These are phyloP conservation scores for Edhazardia aedis DNA, from an alignment of 371 early-diverging fungal genomes.

Conservation along the genomic window DNA sequence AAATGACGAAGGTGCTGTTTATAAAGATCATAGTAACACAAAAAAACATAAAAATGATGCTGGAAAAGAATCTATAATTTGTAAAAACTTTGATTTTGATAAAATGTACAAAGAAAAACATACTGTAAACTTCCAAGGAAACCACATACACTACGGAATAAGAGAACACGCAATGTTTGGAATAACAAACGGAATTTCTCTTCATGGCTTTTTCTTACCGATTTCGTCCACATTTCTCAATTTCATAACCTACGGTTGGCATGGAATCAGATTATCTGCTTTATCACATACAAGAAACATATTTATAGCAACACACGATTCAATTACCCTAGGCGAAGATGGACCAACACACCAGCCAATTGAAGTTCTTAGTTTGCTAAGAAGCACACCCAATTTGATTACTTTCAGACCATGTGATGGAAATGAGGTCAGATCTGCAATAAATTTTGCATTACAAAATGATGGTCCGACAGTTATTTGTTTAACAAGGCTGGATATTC, in stretches of 20 bases:
- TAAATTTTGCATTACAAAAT: constrained; percentile 28
- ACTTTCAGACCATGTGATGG: constrained; percentile 80
- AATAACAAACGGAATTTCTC: constrained; percentile 71
- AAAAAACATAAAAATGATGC: constrained; percentile 46
- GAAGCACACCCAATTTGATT: constrained; percentile 73
- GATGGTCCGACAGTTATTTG: constrained; percentile 63
- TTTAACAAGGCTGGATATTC: constrained; percentile 75
- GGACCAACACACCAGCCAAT: constrained; percentile 98
- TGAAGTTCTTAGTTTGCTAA: constrained; percentile 70
- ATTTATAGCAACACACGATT: constrained; percentile 95
- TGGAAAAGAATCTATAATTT: too few relatives aligned
- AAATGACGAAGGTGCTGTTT: background rate
- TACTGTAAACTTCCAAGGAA: constrained; percentile 53
- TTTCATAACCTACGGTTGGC: constrained; percentile 61
- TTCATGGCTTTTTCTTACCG: constrained; percentile 62
- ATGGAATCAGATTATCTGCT: constrained; percentile 70
- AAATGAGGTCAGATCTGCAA: constrained; percentile 53
- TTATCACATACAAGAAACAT: constrained; percentile 62
- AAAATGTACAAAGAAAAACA: too few relatives aligned
- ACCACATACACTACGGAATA: constrained; percentile 81
- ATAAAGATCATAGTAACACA: constrained; percentile 3
- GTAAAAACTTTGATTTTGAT: too few relatives aligned
- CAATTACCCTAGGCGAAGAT: constrained; percentile 84
- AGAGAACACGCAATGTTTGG: constrained; percentile 96
- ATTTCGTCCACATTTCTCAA: constrained; percentile 84